These are phyloP conservation scores for Boletus subcaerulescens DNA, from an alignment of 768 basidiomycete genomes.

Conservation along the genomic window DNA sequence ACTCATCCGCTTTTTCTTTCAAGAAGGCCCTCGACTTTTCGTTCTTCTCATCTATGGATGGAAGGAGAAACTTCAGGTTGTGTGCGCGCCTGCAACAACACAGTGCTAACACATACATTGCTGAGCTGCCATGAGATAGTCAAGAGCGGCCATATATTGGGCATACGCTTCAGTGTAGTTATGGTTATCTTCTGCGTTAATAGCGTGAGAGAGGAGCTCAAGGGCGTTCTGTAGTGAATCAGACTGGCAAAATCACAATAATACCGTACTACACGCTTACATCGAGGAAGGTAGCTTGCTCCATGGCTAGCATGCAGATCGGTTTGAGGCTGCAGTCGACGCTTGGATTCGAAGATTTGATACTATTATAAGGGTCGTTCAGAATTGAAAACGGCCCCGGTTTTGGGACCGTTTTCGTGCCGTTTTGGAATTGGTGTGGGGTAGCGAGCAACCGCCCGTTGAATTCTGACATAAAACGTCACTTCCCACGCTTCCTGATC, in stretches of 20 bases:
- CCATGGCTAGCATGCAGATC: neutral
- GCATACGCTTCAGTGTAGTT: constrained; percentile 93
- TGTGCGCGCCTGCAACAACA: neutral
- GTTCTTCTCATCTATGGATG: constrained; percentile 11
- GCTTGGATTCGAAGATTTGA: too few species aligned
- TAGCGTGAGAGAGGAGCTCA: constrained; percentile 85
- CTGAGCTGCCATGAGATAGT: constrained; percentile 96
- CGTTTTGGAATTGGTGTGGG: too few species aligned
- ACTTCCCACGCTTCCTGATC: too few species aligned
- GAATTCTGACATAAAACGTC: too few species aligned
- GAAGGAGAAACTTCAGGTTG: neutral
- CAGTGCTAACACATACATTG: constrained; percentile 54
- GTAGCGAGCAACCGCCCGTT: too few species aligned
- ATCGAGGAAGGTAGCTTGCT: constrained; percentile 6
- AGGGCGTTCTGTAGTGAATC: constrained; percentile 57
- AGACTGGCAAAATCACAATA: neutral
- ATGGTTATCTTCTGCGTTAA: constrained; percentile 84
- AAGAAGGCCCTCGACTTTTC: constrained; percentile 18
- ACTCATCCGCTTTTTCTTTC: constrained; percentile 18
- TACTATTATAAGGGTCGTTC: too few species aligned
- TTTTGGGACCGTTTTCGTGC: too few species aligned
- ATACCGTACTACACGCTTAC: constrained; percentile 1
- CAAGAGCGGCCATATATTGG: constrained; percentile 87
- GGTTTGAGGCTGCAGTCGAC: too few species aligned
- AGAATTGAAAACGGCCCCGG: too few species aligned